These are phyloP conservation scores for Geotrichum klebahnii DNA, from an alignment of 1,139 yeast species.

Conservation along the genomic window DNA sequence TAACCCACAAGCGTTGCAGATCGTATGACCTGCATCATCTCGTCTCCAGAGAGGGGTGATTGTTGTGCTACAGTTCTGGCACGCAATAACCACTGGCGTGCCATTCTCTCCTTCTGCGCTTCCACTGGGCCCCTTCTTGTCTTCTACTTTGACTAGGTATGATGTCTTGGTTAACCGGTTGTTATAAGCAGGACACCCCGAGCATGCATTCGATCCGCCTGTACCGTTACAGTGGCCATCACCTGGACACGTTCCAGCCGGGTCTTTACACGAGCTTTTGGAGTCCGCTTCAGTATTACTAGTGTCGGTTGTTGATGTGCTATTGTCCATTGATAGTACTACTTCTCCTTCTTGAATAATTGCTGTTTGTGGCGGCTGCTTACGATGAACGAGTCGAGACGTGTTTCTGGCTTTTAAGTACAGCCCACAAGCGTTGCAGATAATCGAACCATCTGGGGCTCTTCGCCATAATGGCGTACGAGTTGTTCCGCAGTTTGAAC, in stretches of 20 bases:
- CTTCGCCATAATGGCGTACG: constrained; percentile 68
- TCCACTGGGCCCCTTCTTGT: background rate
- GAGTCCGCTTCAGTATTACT: constrained; percentile 2
- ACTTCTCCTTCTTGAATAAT: constrained; percentile 2
- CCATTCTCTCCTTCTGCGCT: constrained; percentile 8
- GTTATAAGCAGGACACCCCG: constrained; percentile 78
- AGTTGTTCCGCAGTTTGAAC: constrained; percentile 68
- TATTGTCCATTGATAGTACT: no score
- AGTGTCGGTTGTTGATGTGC: no score
- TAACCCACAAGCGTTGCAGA: constrained; percentile 85
- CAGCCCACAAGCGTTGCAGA: constrained; percentile 71
- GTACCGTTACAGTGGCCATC: constrained; percentile 84
- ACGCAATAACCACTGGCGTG: constrained; percentile 57
- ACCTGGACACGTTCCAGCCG: constrained; percentile 77
- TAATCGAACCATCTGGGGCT: constrained; percentile 60
- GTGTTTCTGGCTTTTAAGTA: constrained; percentile 42
- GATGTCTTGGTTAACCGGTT: constrained; percentile 49
- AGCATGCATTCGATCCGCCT: constrained; percentile 75
- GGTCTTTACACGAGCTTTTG: no score
- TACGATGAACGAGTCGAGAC: constrained; percentile 54
- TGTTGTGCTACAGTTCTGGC: constrained; percentile 78
- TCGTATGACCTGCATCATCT: constrained; percentile 73
- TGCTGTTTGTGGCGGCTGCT: constrained; percentile 53
- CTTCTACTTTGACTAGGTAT: constrained; percentile 14
- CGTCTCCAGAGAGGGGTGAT: constrained; percentile 87